Evolutionary conservation across 495 filamentous ascomycete species (phyloP).

Genomic region (Cercophora newfieldiana): DNA sequence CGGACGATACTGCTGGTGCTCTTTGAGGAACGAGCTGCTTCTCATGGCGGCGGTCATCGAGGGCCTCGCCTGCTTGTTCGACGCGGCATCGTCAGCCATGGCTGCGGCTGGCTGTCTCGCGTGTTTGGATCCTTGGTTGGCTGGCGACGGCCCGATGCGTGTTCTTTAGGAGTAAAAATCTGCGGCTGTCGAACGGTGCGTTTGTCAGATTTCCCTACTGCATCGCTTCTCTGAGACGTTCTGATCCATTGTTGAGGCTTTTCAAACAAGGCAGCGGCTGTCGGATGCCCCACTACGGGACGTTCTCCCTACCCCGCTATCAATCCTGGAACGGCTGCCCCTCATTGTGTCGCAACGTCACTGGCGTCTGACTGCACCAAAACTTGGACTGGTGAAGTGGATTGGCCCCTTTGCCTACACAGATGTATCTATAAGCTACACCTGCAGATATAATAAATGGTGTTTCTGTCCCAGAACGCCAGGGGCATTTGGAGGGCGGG

Average conservation of each 20-base stretch:
- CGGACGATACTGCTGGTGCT: constrained; percentile 74
- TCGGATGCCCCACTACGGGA: background rate
- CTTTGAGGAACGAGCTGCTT: constrained; percentile 68
- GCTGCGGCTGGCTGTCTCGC: constrained; percentile 8
- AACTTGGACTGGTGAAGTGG: background rate
- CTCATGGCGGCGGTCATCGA: constrained; percentile 53
- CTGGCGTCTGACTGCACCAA: background rate
- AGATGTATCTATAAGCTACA: too few relatives aligned
- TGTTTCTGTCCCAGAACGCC: background rate
- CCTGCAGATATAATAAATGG: too few relatives aligned
- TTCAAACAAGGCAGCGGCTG: constrained; percentile 2
- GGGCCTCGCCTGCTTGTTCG: constrained; percentile 41
- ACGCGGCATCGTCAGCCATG: constrained; percentile 39
- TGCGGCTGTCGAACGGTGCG: background rate
- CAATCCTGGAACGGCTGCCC: background rate
- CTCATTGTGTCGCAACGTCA: constrained; percentile 10
- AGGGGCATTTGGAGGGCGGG: background rate
- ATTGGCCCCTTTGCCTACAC: background rate
- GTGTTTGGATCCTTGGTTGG: background rate
- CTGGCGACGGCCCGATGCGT: background rate
- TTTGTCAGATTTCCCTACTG: background rate
- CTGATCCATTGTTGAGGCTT: background rate
- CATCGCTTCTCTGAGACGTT: background rate
- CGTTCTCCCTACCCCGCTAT: background rate
- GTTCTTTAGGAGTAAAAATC: background rate